Base-by-base conservation (phyloP, 805 yeast species). In the Nakazawaea wickerhamii region DNA sequence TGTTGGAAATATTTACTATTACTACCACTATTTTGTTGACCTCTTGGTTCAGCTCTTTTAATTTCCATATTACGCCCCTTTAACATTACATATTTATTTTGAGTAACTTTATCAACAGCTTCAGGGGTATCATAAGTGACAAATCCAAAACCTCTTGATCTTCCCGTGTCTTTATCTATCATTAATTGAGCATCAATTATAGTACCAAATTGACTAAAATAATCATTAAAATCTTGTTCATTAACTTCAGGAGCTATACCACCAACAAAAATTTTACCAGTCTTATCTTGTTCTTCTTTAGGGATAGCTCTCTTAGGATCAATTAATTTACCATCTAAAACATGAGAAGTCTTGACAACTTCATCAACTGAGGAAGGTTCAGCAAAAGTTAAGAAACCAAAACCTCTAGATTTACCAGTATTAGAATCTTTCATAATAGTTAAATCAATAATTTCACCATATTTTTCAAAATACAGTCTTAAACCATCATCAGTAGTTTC, bases 241-340 rank as follows among this genome's bases (percentile, higher is more conserved):
- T 89, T 88, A 40, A 90, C 96, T 58, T 87, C 91, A 17, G 95
- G 86, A 41, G 95, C 90, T 47, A 91, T 84, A 52, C 99, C 99
- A 51, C 99, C 99, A 31, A 91, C 97, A 58, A 91, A 91, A 51
- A 91, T 90, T 67, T 91, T 91, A 53, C 97, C 96, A 14, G 96
- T 88, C 60, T 85, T 86, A 59, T 90, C 96, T 64, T 91, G 99
- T 62, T 91, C 97, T 59, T 91, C 97, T 61, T 87, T 84, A 27
- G 98, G 97, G 55, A 91, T 91, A 20, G 99, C 97, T 55, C 98
- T 77, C 62, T 91, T 91, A 30, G 99, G 98, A 60, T 91, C 99
- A 59, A 91, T 93, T 47, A 91, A 84, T 63, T 91, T 91, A 50
- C 98, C 98, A 58, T 91, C 99, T 40, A 91, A 68, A 42, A 87